Conservation (phyloP, 75 land plant genomes). For the Picea sitchensis region DNA sequence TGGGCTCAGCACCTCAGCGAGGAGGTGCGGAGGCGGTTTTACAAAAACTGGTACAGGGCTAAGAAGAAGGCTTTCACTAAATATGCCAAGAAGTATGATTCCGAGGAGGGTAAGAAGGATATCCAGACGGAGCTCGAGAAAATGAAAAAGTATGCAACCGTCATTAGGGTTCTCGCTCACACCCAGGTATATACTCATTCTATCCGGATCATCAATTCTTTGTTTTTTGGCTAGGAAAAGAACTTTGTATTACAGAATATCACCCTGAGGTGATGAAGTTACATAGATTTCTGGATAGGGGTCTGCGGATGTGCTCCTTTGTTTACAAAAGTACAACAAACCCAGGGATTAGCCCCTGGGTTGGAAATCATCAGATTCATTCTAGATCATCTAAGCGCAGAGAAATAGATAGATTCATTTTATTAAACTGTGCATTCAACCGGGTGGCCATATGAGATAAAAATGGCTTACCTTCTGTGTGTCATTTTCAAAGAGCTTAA, state of each 20-base stretch:
- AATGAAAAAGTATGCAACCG: constrained; percentile 50
- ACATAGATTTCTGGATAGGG: neutral
- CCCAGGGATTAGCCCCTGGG: too few relatives aligned
- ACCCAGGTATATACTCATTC: constrained; percentile 13
- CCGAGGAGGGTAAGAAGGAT: constrained; percentile 78
- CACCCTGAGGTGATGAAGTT: neutral
- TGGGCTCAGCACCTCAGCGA: constrained; percentile 64
- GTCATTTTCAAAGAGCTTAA: too few relatives aligned
- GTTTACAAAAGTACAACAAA: too few relatives aligned
- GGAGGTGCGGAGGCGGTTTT: constrained; percentile 48
- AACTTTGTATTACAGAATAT: neutral
- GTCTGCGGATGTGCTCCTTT: too few relatives aligned
- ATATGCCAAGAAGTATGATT: constrained; percentile 66
- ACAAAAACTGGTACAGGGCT: constrained; percentile 55
- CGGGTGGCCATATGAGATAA: too few relatives aligned
- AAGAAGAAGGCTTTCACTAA: constrained; percentile 63
- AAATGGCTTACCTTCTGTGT: too few relatives aligned
- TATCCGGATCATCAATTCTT: neutral
- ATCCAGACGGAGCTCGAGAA: constrained; percentile 49
- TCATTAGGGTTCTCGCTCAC: constrained; percentile 45
- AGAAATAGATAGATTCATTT: too few relatives aligned
- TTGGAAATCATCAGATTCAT: too few relatives aligned
- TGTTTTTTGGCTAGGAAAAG: neutral
- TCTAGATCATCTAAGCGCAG: too few relatives aligned
- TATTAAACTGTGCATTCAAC: too few relatives aligned